Evolutionary conservation across 2,329 filamentous ascomycete genomes (phyloP).

Genomic region (Tympanopsis confertula): DNA sequence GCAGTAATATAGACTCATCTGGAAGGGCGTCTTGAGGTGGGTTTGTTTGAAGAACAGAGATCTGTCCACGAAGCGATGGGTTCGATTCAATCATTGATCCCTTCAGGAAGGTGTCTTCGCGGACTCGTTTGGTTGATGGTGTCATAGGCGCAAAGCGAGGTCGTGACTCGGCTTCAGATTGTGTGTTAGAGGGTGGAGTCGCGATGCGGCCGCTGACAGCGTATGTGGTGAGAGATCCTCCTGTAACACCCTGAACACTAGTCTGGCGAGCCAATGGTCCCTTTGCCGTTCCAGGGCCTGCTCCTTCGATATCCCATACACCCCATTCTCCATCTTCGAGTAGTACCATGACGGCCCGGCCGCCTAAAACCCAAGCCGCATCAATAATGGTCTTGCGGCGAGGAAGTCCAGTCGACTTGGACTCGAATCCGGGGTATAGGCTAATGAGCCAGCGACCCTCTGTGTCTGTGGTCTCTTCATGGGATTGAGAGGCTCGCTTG

Average conservation of each 20-base stretch:
- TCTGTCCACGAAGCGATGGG: conserved; percentile 22
- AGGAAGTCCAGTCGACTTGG: conserved; percentile 12
- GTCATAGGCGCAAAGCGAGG: conserved; percentile 28
- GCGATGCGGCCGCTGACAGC: conserved; percentile 25
- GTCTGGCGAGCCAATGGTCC: conserved; percentile 22
- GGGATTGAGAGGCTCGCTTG: not conserved
- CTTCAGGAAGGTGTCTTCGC: conserved; percentile 28
- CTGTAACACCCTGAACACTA: conserved; percentile 22
- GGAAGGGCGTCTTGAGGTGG: conserved; percentile 18
- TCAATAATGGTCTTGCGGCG: conserved; percentile 28
- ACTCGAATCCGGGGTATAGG: conserved; percentile 25
- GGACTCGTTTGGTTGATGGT: conserved; percentile 29
- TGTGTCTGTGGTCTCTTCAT: conserved; percentile 9
- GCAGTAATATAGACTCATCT: conserved; percentile 29
- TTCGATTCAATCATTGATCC: conserved; percentile 12
- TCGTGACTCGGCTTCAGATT: conserved; percentile 1
- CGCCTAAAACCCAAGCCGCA: conserved; percentile 29
- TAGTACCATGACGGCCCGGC: conserved; percentile 28
- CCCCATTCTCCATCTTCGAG: conserved; percentile 33
- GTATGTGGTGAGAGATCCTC: conserved; percentile 25
- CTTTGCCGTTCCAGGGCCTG: conserved; percentile 23
- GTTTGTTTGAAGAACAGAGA: conserved; percentile 23
- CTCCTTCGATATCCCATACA: conserved; percentile 32
- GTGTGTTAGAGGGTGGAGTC: conserved; percentile 8
- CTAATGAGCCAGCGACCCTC: conserved; percentile 29